Conservation (phyloP, 768 basidiomycete genomes). For the Hypholoma sublateritium region DNA sequence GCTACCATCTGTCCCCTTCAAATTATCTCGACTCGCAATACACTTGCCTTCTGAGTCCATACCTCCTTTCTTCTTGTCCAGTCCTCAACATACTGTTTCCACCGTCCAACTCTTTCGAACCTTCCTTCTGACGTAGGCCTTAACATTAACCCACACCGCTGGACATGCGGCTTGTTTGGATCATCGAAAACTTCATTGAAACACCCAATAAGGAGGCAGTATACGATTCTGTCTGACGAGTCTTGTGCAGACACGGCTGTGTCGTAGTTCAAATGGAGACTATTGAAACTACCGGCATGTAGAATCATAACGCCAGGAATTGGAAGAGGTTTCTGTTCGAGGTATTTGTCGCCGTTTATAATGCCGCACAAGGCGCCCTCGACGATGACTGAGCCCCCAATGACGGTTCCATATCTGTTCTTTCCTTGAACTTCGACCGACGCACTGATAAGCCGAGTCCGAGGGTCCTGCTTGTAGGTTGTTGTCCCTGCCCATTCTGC, state of each 20-base stretch:
- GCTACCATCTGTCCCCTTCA: slow-evolving; percentile 7
- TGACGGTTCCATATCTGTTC: slow-evolving; percentile 12
- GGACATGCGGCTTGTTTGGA: slow-evolving; percentile 5
- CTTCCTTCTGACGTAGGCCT: slow-evolving; percentile 1
- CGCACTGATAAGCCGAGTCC: slow-evolving; percentile 6
- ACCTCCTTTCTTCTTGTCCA: slow-evolving; percentile 11
- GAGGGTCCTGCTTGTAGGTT: slow-evolving; percentile 13
- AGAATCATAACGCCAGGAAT: slow-evolving; percentile 5
- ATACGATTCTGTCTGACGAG: slow-evolving; percentile 6
- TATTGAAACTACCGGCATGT: slow-evolving; percentile 7
- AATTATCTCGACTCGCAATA: slow-evolving; percentile 5
- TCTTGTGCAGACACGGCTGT: slow-evolving; percentile 2
- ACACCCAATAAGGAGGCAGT: slow-evolving; percentile 13
- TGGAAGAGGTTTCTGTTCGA: background rate
- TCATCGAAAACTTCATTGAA: slow-evolving; percentile 11
- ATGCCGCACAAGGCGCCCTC: slow-evolving; percentile 13
- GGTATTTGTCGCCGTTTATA: background rate
- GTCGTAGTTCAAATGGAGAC: slow-evolving; percentile 14
- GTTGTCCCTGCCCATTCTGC: slow-evolving; percentile 11
- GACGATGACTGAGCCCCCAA: slow-evolving; percentile 6
- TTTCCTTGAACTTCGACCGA: slow-evolving; percentile 9
- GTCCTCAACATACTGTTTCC: slow-evolving; percentile 14
- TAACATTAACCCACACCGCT: slow-evolving; percentile 8
- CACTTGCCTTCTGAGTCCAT: slow-evolving; percentile 13
- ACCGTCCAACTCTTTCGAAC: slow-evolving; percentile 11